These are phyloP conservation scores for Pachysandra terminalis DNA, from an alignment of 164 flowering plant genomes.

Conservation along the genomic window DNA sequence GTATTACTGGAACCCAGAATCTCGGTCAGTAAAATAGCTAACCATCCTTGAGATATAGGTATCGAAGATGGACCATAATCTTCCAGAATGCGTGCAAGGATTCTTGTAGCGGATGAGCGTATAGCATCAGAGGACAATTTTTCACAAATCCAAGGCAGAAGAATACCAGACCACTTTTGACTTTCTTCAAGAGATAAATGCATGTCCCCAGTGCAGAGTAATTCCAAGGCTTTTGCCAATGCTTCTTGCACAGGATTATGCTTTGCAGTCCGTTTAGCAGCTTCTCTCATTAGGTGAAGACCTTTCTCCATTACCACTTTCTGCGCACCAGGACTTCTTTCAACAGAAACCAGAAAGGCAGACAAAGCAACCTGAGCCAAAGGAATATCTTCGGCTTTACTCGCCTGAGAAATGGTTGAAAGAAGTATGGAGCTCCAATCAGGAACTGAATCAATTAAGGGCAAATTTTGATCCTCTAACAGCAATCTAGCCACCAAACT, in stretches of 20 bases:
- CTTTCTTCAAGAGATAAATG: conserved; percentile 88
- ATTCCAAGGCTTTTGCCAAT: conserved; percentile 75
- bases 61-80: conserved; percentile 76
- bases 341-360: conserved; percentile 81
- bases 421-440: conserved; percentile 91
- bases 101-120: conserved; percentile 60
- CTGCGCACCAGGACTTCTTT: conserved; percentile 60
- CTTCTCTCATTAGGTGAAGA: conserved; percentile 73
- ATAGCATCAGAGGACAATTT: conserved; percentile 49
- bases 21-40: conserved; percentile 65
- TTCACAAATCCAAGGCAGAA: conserved; percentile 80
- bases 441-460: conserved; percentile 74
- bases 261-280: conserved; percentile 52
- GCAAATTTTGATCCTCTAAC: conserved; percentile 69
- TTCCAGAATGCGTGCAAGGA: conserved; percentile 80
- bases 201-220: conserved; percentile 51
- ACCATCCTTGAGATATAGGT: conserved; percentile 95
- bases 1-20: conserved; percentile 45
- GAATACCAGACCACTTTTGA: conserved; percentile 80
- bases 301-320: conserved; percentile 74
- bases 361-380: conserved; percentile 78
- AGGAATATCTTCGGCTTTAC: conserved; percentile 72
- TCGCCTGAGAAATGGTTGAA: conserved; percentile 73
- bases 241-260: conserved; percentile 68
- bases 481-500: conserved; percentile 82